Conservation (phyloP, 73 alveolate genomes). For the Paramecium biaurelia region DNA sequence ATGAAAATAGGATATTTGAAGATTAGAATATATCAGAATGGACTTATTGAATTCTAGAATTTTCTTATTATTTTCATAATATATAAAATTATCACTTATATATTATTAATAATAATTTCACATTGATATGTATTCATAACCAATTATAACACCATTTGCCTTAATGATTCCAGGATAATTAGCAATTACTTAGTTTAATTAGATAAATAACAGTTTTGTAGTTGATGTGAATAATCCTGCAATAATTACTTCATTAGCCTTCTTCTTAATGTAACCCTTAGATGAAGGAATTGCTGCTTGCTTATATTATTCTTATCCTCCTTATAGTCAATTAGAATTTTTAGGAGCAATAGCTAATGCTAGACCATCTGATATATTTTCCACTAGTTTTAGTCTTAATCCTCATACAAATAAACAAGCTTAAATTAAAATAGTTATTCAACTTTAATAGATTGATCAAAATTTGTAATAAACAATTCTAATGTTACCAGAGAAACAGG, state of each 20-base stretch:
- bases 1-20: neutral
- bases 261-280: slow-evolving; percentile 75
- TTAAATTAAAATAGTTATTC: slow-evolving; percentile 79
- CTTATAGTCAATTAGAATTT: slow-evolving; percentile 83
- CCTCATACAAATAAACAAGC: slow-evolving; percentile 80
- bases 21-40: neutral
- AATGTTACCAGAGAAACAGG: slow-evolving; percentile 76
- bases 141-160: slow-evolving; percentile 59
- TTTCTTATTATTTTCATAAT: neutral
- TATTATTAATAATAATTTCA: neutral
- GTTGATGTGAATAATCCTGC: slow-evolving; percentile 74
- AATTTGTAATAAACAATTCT: slow-evolving; percentile 71
- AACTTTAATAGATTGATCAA: slow-evolving; percentile 80
- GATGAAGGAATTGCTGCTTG: slow-evolving; percentile 86
- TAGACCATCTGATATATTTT: slow-evolving; percentile 95
- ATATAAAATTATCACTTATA: neutral
- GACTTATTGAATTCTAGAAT: neutral
- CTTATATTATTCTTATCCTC: slow-evolving; percentile 85
- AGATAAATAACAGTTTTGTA: slow-evolving; percentile 53
- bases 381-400: slow-evolving; percentile 91
- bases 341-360: slow-evolving; percentile 94
- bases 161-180: slow-evolving; percentile 70
- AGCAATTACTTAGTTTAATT: slow-evolving; percentile 57
- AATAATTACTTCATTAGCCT: slow-evolving; percentile 71
- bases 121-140: neutral